These are phyloP conservation scores for Dryadomyces quercivorus DNA, from an alignment of 2,329 filamentous ascomycete genomes.

Conservation along the genomic window DNA sequence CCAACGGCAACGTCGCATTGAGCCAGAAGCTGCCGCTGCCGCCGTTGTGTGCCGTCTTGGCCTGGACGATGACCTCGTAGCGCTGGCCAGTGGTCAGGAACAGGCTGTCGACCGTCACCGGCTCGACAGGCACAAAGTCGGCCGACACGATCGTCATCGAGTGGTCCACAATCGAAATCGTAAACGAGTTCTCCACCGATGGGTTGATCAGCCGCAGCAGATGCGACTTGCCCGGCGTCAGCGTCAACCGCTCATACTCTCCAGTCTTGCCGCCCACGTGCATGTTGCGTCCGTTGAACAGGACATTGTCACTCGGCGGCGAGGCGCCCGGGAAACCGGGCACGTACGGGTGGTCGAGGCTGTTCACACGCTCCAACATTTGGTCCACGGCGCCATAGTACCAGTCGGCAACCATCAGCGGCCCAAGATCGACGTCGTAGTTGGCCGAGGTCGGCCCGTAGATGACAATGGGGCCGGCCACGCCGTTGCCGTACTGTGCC, in stretches of 20 bases:
- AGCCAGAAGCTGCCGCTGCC: slow-evolving; percentile 28
- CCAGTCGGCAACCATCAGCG: slow-evolving; percentile 47
- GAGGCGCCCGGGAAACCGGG: slow-evolving; percentile 7
- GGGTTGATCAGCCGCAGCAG: slow-evolving; percentile 38
- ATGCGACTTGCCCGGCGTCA: slow-evolving; percentile 33
- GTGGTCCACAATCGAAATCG: slow-evolving; percentile 28
- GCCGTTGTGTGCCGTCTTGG: slow-evolving; percentile 13
- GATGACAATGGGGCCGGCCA: slow-evolving; percentile 38
- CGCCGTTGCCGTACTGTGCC: slow-evolving; percentile 37
- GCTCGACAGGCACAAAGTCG: slow-evolving; percentile 38
- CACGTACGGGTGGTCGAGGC: slow-evolving; percentile 14
- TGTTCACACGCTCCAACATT: slow-evolving; percentile 19
- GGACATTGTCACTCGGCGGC: slow-evolving; percentile 26
- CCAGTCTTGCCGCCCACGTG: slow-evolving; percentile 19
- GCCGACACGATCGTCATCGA: slow-evolving; percentile 35
- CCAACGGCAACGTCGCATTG: slow-evolving; percentile 22
- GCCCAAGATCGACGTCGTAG: slow-evolving; percentile 41
- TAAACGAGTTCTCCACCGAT: slow-evolving; percentile 35
- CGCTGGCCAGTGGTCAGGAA: slow-evolving; percentile 35
- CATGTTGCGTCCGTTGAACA: slow-evolving; percentile 31
- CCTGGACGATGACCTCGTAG: slow-evolving; percentile 33
- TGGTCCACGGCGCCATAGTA: slow-evolving; percentile 31
- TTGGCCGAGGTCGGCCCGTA: slow-evolving; percentile 34
- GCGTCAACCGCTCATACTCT: slow-evolving; percentile 20
- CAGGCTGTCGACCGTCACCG: slow-evolving; percentile 35